These are phyloP conservation scores for Microcera coccophila DNA, from an alignment of 2,329 filamentous ascomycete genomes.

Conservation along the genomic window DNA sequence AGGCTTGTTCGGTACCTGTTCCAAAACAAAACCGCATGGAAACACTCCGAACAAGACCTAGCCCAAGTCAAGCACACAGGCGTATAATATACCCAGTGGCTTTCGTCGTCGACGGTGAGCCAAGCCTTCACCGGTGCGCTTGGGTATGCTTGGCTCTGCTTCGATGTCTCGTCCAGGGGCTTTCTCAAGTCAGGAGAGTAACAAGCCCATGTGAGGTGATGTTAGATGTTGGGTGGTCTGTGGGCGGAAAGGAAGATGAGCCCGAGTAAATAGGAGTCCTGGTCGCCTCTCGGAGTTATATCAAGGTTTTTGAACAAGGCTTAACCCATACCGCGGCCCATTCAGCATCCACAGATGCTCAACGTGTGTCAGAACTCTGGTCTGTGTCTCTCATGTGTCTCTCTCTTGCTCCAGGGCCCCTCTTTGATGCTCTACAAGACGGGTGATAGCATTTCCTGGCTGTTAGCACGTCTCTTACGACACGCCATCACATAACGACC, in stretches of 20 bases:
- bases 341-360: background rate
- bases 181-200: slow-evolving; percentile 27
- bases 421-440: no score
- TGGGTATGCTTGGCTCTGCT: slow-evolving; percentile 23
- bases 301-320: background rate
- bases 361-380: no score
- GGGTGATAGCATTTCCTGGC: no score
- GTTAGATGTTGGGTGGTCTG: slow-evolving; percentile 22
- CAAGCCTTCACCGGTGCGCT: no score
- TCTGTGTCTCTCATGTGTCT: no score
- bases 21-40: no score
- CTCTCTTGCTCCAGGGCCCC: no score
- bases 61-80: background rate
- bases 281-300: slow-evolving; percentile 1
- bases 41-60: no score
- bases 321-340: background rate
- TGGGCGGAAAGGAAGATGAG: slow-evolving; percentile 2
- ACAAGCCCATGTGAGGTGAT: slow-evolving; percentile 28
- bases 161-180: slow-evolving; percentile 21
- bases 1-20: no score
- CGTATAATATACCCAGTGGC: slow-evolving; percentile 21
- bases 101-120: background rate
- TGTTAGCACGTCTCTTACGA: background rate
- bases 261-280: background rate
- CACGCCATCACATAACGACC: background rate